phyloP scores from a whole-genome alignment of 257 asterid genomes.

The Penstemon davidsonii region DNA sequence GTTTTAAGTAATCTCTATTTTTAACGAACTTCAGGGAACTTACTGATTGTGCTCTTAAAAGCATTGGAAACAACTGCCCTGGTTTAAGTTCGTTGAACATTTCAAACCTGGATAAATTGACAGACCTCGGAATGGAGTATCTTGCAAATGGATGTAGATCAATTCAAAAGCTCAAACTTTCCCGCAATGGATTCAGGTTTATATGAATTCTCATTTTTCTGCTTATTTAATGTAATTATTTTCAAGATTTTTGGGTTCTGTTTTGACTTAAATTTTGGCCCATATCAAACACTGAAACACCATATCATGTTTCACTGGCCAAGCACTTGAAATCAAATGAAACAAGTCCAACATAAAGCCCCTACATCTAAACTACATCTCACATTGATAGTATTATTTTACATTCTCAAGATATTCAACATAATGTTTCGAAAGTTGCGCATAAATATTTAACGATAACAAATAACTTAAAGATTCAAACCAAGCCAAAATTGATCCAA shows the following conservation, averaged over 20 bases:
- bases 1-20: constrained; percentile 16
- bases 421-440: too few species aligned
- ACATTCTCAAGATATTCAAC: too few species aligned
- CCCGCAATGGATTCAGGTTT: constrained; percentile 74
- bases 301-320: neutral
- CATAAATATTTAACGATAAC: too few species aligned
- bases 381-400: neutral
- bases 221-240: neutral
- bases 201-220: constrained; percentile 1
- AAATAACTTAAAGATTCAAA: too few species aligned
- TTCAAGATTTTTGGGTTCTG: too few species aligned
- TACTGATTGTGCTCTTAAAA: constrained; percentile 60
- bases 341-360: too few species aligned
- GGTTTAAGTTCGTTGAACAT: constrained; percentile 61
- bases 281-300: neutral
- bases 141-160: constrained; percentile 75
- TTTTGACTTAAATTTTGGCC: neutral
- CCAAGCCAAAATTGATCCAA: too few species aligned
- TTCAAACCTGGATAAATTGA: constrained; percentile 55
- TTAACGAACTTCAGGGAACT: constrained; percentile 54
- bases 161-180: constrained; percentile 54
- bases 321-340: too few species aligned
- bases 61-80: constrained; percentile 57
- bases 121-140: constrained; percentile 67
- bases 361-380: too few species aligned